These are phyloP conservation scores for Vitis vinifera DNA, from an alignment of 164 flowering plant genomes.

Conservation along the genomic window ASM3070453v1 NC_081822.1:11328501-11329000, in stretches of 20 bases:
- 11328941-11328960: slow-evolving; percentile 76
- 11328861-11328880: slow-evolving; percentile 36
- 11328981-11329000: slow-evolving; percentile 69
- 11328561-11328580: slow-evolving; percentile 74
- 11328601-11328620: slow-evolving; percentile 41
- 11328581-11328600: slow-evolving; percentile 61
- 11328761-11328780: too few species aligned
- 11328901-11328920: slow-evolving; percentile 30
- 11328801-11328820: too few species aligned
- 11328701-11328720: slow-evolving; percentile 48
- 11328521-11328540: slow-evolving; percentile 33
- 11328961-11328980: slow-evolving; percentile 59
- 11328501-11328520: slow-evolving; percentile 40
- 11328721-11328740: slow-evolving; percentile 22
- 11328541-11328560: slow-evolving; percentile 66
- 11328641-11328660: slow-evolving; percentile 44
- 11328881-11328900: slow-evolving; percentile 67
- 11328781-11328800: too few species aligned
- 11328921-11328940: slow-evolving; percentile 52
- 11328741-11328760: not conserved
- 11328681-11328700: slow-evolving; percentile 63
- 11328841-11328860: not conserved
- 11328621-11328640: slow-evolving; percentile 29
- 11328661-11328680: slow-evolving; percentile 44
- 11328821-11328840: too few species aligned